Conservation (phyloP, 2,329 filamentous ascomycete genomes). For the Pseudonectria buxi region DNA sequence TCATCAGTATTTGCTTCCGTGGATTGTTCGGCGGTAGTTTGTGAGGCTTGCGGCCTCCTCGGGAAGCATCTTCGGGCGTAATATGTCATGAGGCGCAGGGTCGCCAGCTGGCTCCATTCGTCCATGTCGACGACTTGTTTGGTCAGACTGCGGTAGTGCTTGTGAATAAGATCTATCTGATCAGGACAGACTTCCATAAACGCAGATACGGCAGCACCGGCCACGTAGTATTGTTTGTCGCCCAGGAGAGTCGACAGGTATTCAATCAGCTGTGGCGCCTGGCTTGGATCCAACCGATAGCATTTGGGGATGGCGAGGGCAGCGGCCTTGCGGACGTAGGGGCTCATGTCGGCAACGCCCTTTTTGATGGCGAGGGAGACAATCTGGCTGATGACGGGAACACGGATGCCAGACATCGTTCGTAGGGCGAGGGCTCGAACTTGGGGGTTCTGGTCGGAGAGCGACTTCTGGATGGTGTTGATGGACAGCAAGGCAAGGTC, state of each 20-base stretch:
- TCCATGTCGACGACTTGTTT: constrained; percentile 98
- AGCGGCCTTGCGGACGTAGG: constrained; percentile 85
- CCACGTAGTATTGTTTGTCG: constrained; percentile 95
- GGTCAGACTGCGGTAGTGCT: constrained; percentile 77
- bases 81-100: constrained; percentile 70
- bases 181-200: constrained; percentile 88
- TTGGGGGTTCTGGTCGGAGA: constrained; percentile 86
- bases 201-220: constrained; percentile 82
- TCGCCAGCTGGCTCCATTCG: constrained; percentile 91
- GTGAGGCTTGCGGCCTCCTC: constrained; percentile 50
- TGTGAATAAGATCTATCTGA: constrained; percentile 80
- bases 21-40: constrained; percentile 32
- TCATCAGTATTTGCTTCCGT: constrained; percentile 48
- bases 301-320: constrained; percentile 94
- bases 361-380: constrained; percentile 94
- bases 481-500: constrained; percentile 93
- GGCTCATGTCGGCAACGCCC: constrained; percentile 88
- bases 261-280: constrained; percentile 76
- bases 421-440: constrained; percentile 86
- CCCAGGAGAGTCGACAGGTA: constrained; percentile 72
- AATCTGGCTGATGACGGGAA: constrained; percentile 96
- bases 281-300: constrained; percentile 81
- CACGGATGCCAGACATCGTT: constrained; percentile 96
- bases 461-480: constrained; percentile 97
- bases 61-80: constrained; percentile 90